Base-by-base conservation (phyloP, 495 filamentous ascomycete genomes). In the Xanthoparmelia taractica region DNA sequence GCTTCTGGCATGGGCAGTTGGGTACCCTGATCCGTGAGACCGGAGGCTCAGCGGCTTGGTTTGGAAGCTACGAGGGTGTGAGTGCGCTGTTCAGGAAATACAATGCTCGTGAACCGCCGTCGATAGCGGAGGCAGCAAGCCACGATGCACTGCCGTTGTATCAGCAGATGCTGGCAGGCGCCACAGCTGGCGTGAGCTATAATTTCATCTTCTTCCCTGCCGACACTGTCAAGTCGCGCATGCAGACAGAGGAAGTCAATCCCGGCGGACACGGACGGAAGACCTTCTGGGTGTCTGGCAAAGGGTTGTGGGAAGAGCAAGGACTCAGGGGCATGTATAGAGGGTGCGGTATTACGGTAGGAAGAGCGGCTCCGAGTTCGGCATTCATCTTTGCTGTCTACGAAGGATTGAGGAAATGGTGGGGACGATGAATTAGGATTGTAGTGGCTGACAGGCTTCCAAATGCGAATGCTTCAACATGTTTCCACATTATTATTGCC, bases 171-270 rank as follows among this genome's bases (percentile, higher is more conserved):
- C 73, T 90, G 13, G 89, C 91, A 18, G 92, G 92, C n/a, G 92
- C 92, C n/a, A 79, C 85, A 18, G 92, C 93, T 25, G 94, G 94
- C 52, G 89, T 97, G 77, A 85, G 82, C 60, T 98, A 97, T 72
- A 98, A 97, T 69, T 96, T 97, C 69, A 72, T 96, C 34, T 96
- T 96, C 78, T 98, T 92, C 74, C 94, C 94, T 0, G 94, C 95
- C 47, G 94, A 98, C 71, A 97, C 94, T 1, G 87, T 98, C 77
- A 98, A 98, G 73, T 92, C 87, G 13, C 84, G 93, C 10, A 95
- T 99, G 86, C 94, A 99, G 73, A 97, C 95, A 0, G 84, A 88
- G 55, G 87, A 91, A 37, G 79, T 93, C 58, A 78, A 78, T 18
- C 64, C 68, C 29, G 67, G 71, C 33, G 73, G 68, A 0, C 62